These are phyloP conservation scores for Coemansia sp. DNA, from an alignment of 192 early-diverging fungal genomes.

Conservation along the genomic window DNA sequence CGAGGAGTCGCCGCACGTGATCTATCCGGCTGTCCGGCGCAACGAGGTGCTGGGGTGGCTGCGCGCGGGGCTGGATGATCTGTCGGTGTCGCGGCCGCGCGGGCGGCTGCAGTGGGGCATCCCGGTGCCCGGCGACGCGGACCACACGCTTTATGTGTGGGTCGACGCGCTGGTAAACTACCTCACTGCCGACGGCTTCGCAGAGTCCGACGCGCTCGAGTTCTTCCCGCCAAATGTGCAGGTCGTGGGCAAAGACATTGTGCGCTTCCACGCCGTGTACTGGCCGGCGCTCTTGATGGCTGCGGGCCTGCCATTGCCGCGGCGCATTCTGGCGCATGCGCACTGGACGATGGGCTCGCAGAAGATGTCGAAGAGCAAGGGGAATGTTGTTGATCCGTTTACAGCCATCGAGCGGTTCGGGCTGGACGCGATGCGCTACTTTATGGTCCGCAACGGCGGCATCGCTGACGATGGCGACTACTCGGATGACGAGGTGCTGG, in stretches of 20 bases:
- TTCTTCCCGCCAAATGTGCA: slow-evolving; percentile 76
- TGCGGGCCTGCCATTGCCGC: slow-evolving; percentile 71
- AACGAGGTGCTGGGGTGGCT: slow-evolving; percentile 70
- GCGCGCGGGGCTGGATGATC: slow-evolving; percentile 60
- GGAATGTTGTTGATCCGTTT: slow-evolving; percentile 90
- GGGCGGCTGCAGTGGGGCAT: slow-evolving; percentile 88
- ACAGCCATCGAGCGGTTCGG: slow-evolving; percentile 69
- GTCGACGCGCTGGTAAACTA: slow-evolving; percentile 95
- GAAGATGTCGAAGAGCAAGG: slow-evolving; percentile 96
- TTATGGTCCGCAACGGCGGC: slow-evolving; percentile 88
- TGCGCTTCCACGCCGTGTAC: slow-evolving; percentile 95
- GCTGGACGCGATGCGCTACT: slow-evolving; percentile 86
- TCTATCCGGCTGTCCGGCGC: slow-evolving; percentile 61
- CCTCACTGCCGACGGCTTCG: slow-evolving; percentile 82
- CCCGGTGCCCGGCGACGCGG: slow-evolving; percentile 78
- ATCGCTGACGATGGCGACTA: slow-evolving; percentile 83
- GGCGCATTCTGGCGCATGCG: slow-evolving; percentile 84
- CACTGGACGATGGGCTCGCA: slow-evolving; percentile 89
- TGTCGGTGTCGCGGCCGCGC: slow-evolving; percentile 83
- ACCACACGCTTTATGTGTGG: slow-evolving; percentile 97
- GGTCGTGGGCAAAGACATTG: slow-evolving; percentile 94
- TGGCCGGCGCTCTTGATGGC: slow-evolving; percentile 98
- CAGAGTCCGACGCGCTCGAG: slow-evolving; percentile 52
- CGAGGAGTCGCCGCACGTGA: slow-evolving; percentile 60
- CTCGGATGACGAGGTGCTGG: slow-evolving; percentile 61